phyloP scores from a whole-genome alignment of 1,139 yeast species.

The Kluyveromyces marxianus region DNA sequence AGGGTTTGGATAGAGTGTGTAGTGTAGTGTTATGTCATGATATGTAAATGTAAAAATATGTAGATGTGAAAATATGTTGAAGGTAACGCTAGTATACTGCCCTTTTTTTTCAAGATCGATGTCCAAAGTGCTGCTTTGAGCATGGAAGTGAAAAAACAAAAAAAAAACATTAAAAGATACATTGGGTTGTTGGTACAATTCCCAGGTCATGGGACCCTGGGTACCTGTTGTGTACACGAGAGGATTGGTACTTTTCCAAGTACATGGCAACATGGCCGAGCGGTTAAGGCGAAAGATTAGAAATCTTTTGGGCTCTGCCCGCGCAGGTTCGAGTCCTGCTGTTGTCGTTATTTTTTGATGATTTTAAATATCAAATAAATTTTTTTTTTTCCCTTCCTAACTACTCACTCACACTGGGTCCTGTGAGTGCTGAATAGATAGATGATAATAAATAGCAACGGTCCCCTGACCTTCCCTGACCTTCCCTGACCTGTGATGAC shows the following conservation, averaged over 20 bases:
- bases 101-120: neutral
- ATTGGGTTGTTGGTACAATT: neutral
- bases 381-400: too few relatives aligned
- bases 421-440: too few relatives aligned
- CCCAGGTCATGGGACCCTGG: too few relatives aligned
- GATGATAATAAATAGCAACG: neutral
- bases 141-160: neutral
- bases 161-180: neutral
- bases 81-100: neutral
- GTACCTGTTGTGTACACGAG: too few relatives aligned
- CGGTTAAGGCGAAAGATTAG: constrained; percentile 29
- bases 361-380: neutral
- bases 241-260: neutral
- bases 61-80: too few relatives aligned
- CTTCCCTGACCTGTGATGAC: neutral
- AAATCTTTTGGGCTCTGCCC: constrained; percentile 30
- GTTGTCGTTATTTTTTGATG: constrained; percentile 18
- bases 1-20: constrained; percentile 50
- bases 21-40: neutral
- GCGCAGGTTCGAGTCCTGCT: constrained; percentile 29
- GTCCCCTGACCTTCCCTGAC: neutral
- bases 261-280: constrained; percentile 27
- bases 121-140: neutral
- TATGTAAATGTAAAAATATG: too few relatives aligned
- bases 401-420: neutral